phyloP scores from a whole-genome alignment of 148 eudicot genomes.

The Nyssa sinensis region DNA sequence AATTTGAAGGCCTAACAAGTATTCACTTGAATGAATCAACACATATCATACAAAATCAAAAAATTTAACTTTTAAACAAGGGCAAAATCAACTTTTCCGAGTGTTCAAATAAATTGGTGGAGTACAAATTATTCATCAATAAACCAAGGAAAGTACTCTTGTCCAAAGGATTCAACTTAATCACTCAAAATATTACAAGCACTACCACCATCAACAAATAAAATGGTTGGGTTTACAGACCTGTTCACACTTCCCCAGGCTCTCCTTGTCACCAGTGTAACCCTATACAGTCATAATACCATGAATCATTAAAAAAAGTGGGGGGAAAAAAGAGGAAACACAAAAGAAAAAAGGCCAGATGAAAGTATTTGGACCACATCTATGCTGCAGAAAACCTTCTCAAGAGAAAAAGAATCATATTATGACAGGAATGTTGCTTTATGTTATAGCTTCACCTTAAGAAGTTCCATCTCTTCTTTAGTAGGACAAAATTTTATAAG shows the following conservation, averaged over 20 bases:
- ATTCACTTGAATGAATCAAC: too few relatives aligned
- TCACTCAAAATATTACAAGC: slow-evolving; percentile 3
- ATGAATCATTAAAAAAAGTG: slow-evolving; percentile 11
- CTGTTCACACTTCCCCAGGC: slow-evolving; percentile 95
- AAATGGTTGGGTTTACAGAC: slow-evolving; percentile 34
- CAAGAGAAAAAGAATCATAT: neutral
- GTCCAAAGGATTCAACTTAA: slow-evolving; percentile 9
- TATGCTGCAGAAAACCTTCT: neutral
- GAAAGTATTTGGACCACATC: neutral
- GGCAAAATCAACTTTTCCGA: neutral
- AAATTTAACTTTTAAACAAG: too few relatives aligned
- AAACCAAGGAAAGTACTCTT: neutral
- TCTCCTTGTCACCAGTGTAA: slow-evolving; percentile 79
- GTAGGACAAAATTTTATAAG: slow-evolving; percentile 95
- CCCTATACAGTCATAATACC: slow-evolving; percentile 35
- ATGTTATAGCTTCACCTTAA: slow-evolving; percentile 51
- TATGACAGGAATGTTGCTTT: slow-evolving; percentile 1
- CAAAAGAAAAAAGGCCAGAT: slow-evolving; percentile 2
- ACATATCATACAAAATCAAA: too few relatives aligned
- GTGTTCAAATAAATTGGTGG: slow-evolving; percentile 1
- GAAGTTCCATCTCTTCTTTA: slow-evolving; percentile 96
- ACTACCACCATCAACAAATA: neutral
- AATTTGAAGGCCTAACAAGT: too few relatives aligned
- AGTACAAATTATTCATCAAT: neutral
- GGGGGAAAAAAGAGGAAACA: slow-evolving; percentile 1